A percentile compares a stretch with the other conserved stretches of the same genome.
Evolutionary conservation across 805 yeast genomes (phyloP).

Genomic region (Candida parachauliodes): DNA sequence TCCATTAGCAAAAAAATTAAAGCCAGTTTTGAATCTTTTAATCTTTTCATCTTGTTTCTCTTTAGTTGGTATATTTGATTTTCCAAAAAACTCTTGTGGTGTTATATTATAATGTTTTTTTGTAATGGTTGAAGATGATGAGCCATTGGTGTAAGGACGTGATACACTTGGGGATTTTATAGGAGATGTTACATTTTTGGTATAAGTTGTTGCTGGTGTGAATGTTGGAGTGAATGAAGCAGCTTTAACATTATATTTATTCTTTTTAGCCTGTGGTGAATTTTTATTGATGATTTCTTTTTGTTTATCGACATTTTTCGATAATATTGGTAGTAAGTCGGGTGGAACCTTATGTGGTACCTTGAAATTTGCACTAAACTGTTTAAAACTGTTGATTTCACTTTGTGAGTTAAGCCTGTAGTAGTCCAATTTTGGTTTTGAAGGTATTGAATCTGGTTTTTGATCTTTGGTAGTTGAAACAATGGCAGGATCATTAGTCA

Average conservation of each 20-base stretch:
- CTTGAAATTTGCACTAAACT: constrained; percentile 79
- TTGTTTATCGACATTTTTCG: constrained; percentile 66
- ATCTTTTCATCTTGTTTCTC: constrained; percentile 31
- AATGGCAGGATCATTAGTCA: constrained; percentile 68
- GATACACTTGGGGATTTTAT: constrained; percentile 21
- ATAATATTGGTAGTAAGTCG: constrained; percentile 64
- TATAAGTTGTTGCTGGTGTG: constrained; percentile 26
- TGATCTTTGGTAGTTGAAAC: constrained; percentile 33
- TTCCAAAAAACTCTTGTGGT: constrained; percentile 41
- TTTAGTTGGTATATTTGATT: constrained; percentile 36
- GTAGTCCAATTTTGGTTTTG: constrained; percentile 26
- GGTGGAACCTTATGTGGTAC: constrained; percentile 59
- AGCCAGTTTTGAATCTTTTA: constrained; percentile 38
- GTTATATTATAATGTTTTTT: constrained; percentile 37
- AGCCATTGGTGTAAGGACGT: constrained; percentile 26
- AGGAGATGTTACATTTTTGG: constrained; percentile 31
- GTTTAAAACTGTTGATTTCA: constrained; percentile 66
- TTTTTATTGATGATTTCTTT: constrained; percentile 52
- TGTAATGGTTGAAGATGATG: constrained; percentile 12
- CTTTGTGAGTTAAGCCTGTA: constrained; percentile 50
- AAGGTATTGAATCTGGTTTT: too few relatives aligned
- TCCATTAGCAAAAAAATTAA: constrained; percentile 52
- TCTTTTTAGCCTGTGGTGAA: constrained; percentile 44
- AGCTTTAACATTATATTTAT: constrained; percentile 69
- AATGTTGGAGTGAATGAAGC: constrained; percentile 57